A percentile compares a stretch with the other conserved stretches of the same genome.
Evolutionary conservation across 176 grass and related monocot genomes (phyloP).

Genomic region (Oryza longistaminata): DNA sequence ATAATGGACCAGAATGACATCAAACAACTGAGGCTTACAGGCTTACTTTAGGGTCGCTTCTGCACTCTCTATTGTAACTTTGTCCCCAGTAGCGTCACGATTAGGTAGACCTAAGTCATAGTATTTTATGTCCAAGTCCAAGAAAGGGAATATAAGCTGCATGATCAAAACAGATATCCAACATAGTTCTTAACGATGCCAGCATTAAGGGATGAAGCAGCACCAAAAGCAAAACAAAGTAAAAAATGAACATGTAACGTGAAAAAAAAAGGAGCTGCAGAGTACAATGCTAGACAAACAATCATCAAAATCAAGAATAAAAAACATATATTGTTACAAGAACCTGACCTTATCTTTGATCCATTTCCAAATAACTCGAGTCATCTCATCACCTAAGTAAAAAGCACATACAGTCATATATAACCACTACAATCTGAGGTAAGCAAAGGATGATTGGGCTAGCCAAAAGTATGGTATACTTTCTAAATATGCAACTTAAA

Average conservation of each 20-base stretch:
- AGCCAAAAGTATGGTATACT: background rate
- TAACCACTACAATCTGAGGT: background rate
- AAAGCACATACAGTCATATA: background rate
- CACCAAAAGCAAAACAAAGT: constrained; percentile 13
- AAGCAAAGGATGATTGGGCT: background rate
- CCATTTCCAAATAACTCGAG: constrained; percentile 81
- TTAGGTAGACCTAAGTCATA: constrained; percentile 83
- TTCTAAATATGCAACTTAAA: constrained; percentile 2
- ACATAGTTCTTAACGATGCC: background rate
- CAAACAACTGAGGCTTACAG: constrained; percentile 37
- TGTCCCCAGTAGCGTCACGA: constrained; percentile 71
- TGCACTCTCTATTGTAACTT: constrained; percentile 76
- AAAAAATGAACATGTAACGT: background rate
- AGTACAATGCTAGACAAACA: background rate
- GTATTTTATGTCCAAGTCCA: constrained; percentile 96
- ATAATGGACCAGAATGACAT: background rate
- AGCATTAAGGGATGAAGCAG: background rate
- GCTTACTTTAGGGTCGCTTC: constrained; percentile 79
- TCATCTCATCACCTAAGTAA: constrained; percentile 82
- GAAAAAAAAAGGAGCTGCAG: background rate
- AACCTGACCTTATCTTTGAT: constrained; percentile 89
- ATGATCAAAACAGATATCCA: background rate
- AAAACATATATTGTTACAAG: background rate
- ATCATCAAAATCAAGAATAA: background rate
- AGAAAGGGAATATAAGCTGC: constrained; percentile 92